Evolutionary conservation across 2,329 filamentous ascomycete species (phyloP).

Genomic region (Paracamarosporium sp.): DNA sequence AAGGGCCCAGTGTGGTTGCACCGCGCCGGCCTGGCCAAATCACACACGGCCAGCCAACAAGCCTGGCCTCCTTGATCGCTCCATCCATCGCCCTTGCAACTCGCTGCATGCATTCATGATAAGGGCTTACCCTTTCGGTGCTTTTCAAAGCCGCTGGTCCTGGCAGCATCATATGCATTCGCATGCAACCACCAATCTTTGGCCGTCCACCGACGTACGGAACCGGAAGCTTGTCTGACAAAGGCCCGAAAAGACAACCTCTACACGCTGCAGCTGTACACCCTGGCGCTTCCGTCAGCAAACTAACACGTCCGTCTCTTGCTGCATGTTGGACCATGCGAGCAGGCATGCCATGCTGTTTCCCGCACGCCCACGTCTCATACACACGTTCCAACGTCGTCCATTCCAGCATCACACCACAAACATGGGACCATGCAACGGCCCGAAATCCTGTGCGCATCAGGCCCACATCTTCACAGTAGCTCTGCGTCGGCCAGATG

Average conservation of each 20-base stretch:
- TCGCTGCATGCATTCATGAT: background rate
- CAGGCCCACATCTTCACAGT: background rate
- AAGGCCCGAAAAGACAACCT: background rate
- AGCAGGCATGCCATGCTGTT: background rate
- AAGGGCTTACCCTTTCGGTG: background rate
- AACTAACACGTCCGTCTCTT: background rate
- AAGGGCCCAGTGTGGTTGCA: slow-evolving; percentile 28
- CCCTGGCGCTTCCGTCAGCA: background rate
- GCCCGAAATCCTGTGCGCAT: slow-evolving; percentile 5
- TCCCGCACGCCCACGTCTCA: background rate
- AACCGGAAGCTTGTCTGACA: background rate
- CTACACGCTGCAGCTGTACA: background rate
- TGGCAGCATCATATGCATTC: background rate
- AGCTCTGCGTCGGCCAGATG: background rate
- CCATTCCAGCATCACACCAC: background rate
- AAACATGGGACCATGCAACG: slow-evolving; percentile 7
- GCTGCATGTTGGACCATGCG: background rate
- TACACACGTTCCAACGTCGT: background rate
- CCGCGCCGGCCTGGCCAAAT: background rate
- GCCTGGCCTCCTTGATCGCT: no score
- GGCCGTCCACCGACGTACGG: background rate
- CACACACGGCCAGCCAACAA: slow-evolving; percentile 2
- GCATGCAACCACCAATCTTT: background rate
- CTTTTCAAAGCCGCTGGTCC: background rate
- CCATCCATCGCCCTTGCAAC: no score